A percentile compares a stretch with the other conserved stretches of the same genome.
These are phyloP conservation scores for Fusarium beomiforme DNA, from an alignment of 2,329 filamentous ascomycete species.

Conservation along the genomic window DNA sequence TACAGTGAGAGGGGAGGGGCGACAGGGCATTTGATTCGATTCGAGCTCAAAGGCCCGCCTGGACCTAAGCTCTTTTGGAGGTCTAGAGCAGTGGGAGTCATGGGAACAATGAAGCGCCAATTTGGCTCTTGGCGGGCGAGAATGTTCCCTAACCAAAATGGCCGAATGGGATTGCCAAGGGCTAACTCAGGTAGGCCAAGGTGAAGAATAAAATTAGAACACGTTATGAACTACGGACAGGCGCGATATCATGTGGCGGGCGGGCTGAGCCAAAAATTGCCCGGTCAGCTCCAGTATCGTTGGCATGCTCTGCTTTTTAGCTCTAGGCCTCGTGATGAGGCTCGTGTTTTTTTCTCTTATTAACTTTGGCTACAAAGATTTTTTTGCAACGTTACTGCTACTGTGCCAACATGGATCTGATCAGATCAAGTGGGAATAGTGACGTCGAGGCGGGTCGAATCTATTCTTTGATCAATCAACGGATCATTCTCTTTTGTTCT, in stretches of 20 bases:
- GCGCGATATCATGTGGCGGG: neutral
- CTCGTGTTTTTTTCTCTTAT: slow-evolving; percentile 14
- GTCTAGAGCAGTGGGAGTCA: neutral
- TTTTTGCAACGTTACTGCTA: neutral
- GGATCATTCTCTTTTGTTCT: neutral
- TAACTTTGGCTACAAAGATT: neutral
- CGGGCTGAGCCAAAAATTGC: neutral
- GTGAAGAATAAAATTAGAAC: slow-evolving; percentile 36
- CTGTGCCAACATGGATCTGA: neutral
- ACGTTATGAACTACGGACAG: slow-evolving; percentile 1
- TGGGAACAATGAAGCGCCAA: neutral
- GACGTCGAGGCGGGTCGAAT: slow-evolving; percentile 17
- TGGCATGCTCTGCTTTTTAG: neutral
- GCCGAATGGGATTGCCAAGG: slow-evolving; percentile 5
- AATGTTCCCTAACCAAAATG: neutral
- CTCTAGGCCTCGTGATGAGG: slow-evolving; percentile 27
- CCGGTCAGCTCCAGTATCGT: neutral
- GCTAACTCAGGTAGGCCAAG: slow-evolving; percentile 31
- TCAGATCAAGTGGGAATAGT: slow-evolving; percentile 2
- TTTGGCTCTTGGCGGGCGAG: neutral
- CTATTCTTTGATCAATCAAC: neutral
- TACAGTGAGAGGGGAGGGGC: slow-evolving; percentile 29
- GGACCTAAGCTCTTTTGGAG: neutral
- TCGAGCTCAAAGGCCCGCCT: slow-evolving; percentile 6
- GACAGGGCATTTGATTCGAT: slow-evolving; percentile 30